Evolutionary conservation across 768 basidiomycete species (phyloP), one percentile per base, ranked within the genome.

Genomic region (Mycena rebaudengoi): DNA sequence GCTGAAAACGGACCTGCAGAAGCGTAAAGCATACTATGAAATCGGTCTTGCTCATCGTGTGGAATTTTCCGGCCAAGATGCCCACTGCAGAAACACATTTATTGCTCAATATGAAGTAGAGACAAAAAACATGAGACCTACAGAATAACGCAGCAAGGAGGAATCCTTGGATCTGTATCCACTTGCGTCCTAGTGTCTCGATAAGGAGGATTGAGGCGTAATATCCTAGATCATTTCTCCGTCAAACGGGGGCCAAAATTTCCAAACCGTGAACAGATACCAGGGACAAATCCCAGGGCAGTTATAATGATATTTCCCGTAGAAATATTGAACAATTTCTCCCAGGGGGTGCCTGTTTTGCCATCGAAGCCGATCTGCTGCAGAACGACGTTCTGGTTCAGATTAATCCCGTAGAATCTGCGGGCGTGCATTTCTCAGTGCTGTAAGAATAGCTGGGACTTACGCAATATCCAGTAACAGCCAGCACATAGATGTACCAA

Each of bases 121-220:
- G 3, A 25, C 43, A 16, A 21, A 52, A n/a, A 37, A 5, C 28
- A 65, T 11, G 8, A 67, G 43, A 76, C 81, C 53, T 56, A 90
- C 89, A 75, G 79, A 92, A 91, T 0, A 93, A 75, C 0, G 87
- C 88, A n/a, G 87, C 80, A 68, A 89, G 70, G 35, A 91, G 69
- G 83, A 93, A 93, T 3, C 92, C 92, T 70, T 88, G 86, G 21
- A 92, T 78, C 70, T 94, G 92, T 64, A 94, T 92, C 75, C 81
- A 80, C 69, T 92, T 93, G 20, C 92, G 83, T 0, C 91, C 91
- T 11, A 91, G 82, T 54, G 83, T 84, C 76, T 93, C 92, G 61
- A 92, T 89, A 2, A 86, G 86, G 32, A 93, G 72, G 39, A 92
- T 77, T 1, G 90, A 81, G 8, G 80, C 87, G 70, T 89, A 93